Conservation (phyloP, 257 asterid genomes). For the Rehmannia glutinosa region DNA sequence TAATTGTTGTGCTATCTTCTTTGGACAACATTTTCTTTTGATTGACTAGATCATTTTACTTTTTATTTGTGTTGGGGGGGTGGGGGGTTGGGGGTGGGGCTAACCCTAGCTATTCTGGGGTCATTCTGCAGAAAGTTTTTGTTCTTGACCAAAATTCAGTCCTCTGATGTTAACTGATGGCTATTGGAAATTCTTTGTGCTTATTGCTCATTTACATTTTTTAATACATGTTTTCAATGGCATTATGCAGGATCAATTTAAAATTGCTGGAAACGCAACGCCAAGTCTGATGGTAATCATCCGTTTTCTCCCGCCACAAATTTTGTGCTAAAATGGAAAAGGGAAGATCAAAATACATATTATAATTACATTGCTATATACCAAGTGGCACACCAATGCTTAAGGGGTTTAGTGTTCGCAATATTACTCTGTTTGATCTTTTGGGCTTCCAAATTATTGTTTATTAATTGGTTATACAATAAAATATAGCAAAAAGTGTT, state of each 20-base stretch:
- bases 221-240: not conserved
- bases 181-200: not conserved
- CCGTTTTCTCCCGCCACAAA: not conserved
- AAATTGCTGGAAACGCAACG: constrained; percentile 30
- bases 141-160: not conserved
- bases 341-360: not conserved
- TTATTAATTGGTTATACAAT: not conserved
- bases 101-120: not conserved
- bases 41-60: not conserved
- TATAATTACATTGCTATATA: not conserved
- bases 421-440: not conserved
- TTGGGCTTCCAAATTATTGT: not conserved
- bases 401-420: not conserved
- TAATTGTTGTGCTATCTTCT: not conserved
- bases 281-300: constrained; percentile 37
- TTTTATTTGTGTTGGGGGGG: not conserved
- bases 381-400: not conserved
- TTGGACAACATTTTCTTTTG: not conserved
- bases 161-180: not conserved
- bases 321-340: not conserved
- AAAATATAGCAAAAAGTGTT: not conserved
- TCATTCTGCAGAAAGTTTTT: not conserved
- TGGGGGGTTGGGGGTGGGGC: not conserved
- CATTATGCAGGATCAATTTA: constrained; percentile 43
- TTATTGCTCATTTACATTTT: not conserved